Evolutionary conservation across 2,329 filamentous ascomycete genomes (phyloP), one percentile per base, ranked within the genome.

Genomic region (Ceratocystis variospora): DNA sequence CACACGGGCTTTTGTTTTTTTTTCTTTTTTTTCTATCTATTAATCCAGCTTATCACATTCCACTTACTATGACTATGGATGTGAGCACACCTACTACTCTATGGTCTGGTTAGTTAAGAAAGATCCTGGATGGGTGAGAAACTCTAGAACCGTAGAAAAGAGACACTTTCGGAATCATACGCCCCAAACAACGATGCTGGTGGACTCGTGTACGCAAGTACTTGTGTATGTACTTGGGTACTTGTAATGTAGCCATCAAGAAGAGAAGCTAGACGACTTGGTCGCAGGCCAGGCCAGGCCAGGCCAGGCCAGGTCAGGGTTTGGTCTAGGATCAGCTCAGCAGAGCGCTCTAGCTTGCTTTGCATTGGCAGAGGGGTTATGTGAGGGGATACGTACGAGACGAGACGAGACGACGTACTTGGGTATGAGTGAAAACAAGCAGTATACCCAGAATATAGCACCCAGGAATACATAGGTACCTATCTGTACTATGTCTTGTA

Each of bases 81-180:
- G 50, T 5, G 22, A 25, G 7, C n/a, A 48, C 45, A 48, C 17
- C 48, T 53, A 28, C 48, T 3, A 6, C 48, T 53, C 53, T 10
- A 37, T 17, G 53, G 25, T 31, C 28, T 59, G 53, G 53, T 10
- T 31, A 33, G 28, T 59, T 31, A 59, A 33, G 53, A 59, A 37
- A 59, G 28, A 59, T 59, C 53, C 53, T 59, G 28, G 53, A 59
- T n/a, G 22, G 46, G 46, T n/a, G 53, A 59, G 28, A 33, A 31
- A 59, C 53, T 59, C 53, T 59, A 33, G 53, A 59, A 33, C 53
- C 53, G 10, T 10, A 17, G 33, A 59, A 17, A 59, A 59, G 53
- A 59, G 25, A 59, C 53, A 59, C 53, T 59, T 59, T 59, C 15
- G 53, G 53, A 59, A 59, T 59, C 53, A 17, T 33, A 59, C 53